phyloP scores from a whole-genome alignment of 495 filamentous ascomycete genomes.

The Penicillium maclennaniae region DNA sequence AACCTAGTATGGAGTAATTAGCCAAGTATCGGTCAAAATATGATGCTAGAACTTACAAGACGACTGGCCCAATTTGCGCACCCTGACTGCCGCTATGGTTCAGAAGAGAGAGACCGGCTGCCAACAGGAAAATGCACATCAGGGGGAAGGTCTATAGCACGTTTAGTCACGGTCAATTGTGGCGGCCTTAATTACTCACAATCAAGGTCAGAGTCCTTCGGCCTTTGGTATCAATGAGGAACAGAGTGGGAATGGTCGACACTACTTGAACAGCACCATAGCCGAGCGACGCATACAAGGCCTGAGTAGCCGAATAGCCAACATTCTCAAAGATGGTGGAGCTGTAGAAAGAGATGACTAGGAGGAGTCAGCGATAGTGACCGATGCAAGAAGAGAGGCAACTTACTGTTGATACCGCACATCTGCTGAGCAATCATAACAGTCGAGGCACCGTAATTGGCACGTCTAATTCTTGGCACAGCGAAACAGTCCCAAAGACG shows the following conservation, averaged over 20 bases:
- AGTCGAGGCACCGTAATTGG: constrained; percentile 57
- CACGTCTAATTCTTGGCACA: constrained; percentile 59
- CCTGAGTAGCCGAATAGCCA: constrained; percentile 49
- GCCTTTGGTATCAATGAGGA: constrained; percentile 74
- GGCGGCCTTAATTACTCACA: constrained; percentile 22
- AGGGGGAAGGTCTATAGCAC: constrained; percentile 74
- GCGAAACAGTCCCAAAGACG: constrained; percentile 59
- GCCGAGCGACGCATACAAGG: constrained; percentile 65
- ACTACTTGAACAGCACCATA: constrained; percentile 66
- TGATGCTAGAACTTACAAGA: constrained; percentile 19
- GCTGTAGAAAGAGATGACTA: constrained; percentile 78
- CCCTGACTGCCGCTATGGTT: constrained; percentile 23
- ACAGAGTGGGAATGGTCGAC: constrained; percentile 64
- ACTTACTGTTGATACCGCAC: constrained; percentile 46
- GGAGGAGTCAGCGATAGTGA: constrained; percentile 12
- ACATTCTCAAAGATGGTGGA: constrained; percentile 64
- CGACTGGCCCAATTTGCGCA: constrained; percentile 25
- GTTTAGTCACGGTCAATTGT: neutral
- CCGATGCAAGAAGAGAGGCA: constrained; percentile 5
- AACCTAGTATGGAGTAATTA: constrained; percentile 23
- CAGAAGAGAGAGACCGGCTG: constrained; percentile 58
- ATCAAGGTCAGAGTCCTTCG: constrained; percentile 55
- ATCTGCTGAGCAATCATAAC: constrained; percentile 60
- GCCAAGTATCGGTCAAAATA: neutral
- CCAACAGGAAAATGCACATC: constrained; percentile 68